Evolutionary conservation across 331 rosid genomes (phyloP), one percentile per base, ranked within the genome.

Genomic region (Pyrus hybrid): DNA sequence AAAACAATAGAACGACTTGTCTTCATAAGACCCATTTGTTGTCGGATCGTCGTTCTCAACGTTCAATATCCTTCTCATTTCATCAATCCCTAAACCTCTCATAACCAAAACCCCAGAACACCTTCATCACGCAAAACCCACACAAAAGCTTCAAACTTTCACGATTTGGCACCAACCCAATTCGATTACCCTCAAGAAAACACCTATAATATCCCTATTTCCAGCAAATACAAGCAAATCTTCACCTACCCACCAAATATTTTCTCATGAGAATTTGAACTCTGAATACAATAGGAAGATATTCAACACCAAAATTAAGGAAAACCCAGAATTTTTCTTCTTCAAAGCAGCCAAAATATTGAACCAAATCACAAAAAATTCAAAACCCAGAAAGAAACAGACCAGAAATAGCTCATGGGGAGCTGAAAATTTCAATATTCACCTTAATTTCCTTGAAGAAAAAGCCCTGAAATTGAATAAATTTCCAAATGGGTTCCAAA

Each of bases 1-100:
- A 90, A 74, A 81, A 84, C 82, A 72, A 88, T 32, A 83, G 87
- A 86, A 85, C 83, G 87, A 63, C 80, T 57, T 76, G 77, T 86
- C 85, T 82, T 87, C 62, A 57, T 74, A 61, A 80, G 70, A 86
- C 90, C 86, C 87, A 90, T 87, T 68, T 73, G 77, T 72, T 25
- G 81, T 73, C 62, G 89, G 73, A 80, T 75, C 62, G 37, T 57
- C 88, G 88, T 86, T 82, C 80, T 81, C 77, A 81, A 33, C 80
- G 70, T 80, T 78, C 75, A 77, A 73, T 77, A 72, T 80, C 73
- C 84, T 84, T 85, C 63, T 66, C 86, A 80, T 84, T 80, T 85
- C 90, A 88, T 76, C 84, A 82, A 84, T 58, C 60, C 73, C 79
- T 60, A 80, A 82, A 73, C 81, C 85, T 67, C 68, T 81, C 69